A percentile compares a stretch with the other conserved stretches of the same genome.
phyloP scores from a whole-genome alignment of 345 rosid species.

The Lepidium aucheri region DNA sequence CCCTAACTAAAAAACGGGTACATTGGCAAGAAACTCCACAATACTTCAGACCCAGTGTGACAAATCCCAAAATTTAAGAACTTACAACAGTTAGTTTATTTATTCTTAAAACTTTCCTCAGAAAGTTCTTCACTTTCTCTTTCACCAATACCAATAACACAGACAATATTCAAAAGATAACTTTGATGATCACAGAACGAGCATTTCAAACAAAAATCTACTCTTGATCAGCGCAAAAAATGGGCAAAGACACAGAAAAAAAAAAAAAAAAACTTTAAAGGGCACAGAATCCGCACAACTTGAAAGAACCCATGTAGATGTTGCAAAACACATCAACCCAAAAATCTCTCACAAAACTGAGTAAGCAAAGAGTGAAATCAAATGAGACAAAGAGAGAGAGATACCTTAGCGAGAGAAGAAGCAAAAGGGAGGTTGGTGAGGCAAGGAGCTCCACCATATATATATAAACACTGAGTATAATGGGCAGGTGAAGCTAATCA shows the following conservation, averaged over 20 bases:
- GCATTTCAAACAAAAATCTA: background rate
- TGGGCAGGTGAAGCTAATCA: slow-evolving; percentile 23
- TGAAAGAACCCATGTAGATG: background rate
- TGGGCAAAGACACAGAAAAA: background rate
- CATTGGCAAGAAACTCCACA: background rate
- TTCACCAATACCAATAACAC: background rate
- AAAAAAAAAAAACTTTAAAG: background rate
- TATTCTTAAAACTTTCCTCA: background rate
- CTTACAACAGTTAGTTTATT: background rate
- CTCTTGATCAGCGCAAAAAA: background rate
- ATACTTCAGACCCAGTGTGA: background rate
- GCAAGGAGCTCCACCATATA: background rate
- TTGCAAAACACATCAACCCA: background rate
- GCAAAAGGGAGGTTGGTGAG: slow-evolving; percentile 10
- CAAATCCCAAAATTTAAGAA: background rate
- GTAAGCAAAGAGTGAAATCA: slow-evolving; percentile 1
- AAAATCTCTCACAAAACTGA: background rate
- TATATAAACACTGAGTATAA: background rate
- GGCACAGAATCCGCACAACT: background rate
- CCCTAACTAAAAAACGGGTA: background rate
- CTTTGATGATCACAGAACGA: background rate
- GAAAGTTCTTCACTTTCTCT: background rate
- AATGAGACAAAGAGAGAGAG: background rate
- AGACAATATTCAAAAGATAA: background rate
- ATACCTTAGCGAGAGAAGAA: slow-evolving; percentile 12